A percentile compares a stretch with the other conserved stretches of the same genome.
Evolutionary conservation across 257 asterid species (phyloP).

Genomic region (Solanum dulcamara): DNA sequence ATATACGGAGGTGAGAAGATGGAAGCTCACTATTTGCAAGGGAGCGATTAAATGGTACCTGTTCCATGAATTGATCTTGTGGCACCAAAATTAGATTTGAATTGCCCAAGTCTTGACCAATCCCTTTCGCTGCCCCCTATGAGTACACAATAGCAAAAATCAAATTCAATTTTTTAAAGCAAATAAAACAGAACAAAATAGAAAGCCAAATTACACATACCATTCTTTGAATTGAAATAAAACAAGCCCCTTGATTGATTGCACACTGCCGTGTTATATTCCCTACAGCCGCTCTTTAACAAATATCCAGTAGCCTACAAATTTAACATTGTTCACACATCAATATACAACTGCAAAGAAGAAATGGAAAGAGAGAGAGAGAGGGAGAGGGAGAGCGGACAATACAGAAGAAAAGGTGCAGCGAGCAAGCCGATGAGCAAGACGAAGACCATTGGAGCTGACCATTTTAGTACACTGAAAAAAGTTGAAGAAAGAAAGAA

Average conservation of each 20-base stretch:
- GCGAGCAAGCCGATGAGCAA: slow-evolving; percentile 27
- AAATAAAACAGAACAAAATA: background rate
- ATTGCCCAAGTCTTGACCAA: slow-evolving; percentile 26
- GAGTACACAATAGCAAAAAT: background rate
- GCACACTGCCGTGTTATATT: slow-evolving; percentile 27
- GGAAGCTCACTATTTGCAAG: background rate
- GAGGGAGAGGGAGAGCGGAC: background rate
- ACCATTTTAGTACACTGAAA: slow-evolving; percentile 22
- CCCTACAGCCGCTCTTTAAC: slow-evolving; percentile 32
- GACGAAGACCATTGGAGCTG: slow-evolving; percentile 26
- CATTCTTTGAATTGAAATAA: slow-evolving; percentile 24
- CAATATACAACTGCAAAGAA: background rate
- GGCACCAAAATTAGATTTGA: slow-evolving; percentile 22
- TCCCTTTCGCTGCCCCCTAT: slow-evolving; percentile 30
- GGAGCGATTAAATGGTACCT: slow-evolving; percentile 22
- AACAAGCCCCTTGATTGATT: slow-evolving; percentile 20
- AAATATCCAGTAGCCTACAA: slow-evolving; percentile 31
- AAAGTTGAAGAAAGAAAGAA: background rate
- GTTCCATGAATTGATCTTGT: slow-evolving; percentile 61
- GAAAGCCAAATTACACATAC: slow-evolving; percentile 12
- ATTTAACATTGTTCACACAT: background rate
- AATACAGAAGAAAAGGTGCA: slow-evolving; percentile 15
- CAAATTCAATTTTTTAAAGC: background rate
- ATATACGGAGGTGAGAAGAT: background rate
- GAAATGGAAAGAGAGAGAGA: background rate